Conservation (phyloP, 441 rosid genomes). For the Bruguiera hainesii region DNA sequence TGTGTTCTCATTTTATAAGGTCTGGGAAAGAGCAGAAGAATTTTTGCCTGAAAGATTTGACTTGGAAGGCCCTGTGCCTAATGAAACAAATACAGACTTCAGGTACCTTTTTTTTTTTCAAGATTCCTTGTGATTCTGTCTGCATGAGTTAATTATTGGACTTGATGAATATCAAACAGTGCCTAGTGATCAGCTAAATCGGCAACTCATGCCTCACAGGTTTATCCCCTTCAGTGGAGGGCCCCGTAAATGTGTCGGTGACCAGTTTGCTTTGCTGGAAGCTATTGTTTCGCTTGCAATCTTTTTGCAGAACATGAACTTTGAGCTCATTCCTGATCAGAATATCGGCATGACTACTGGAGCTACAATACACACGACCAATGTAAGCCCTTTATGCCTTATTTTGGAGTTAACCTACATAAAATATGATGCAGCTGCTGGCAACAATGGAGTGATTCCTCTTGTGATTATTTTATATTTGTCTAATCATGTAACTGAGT, state of each 20-base stretch:
- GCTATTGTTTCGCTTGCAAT: conserved; percentile 77
- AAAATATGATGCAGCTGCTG: neutral
- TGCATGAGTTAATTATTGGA: neutral
- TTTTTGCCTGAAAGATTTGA: conserved; percentile 81
- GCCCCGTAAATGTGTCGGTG: conserved; percentile 92
- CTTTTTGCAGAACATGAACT: conserved; percentile 66
- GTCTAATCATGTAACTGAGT: too few relatives aligned
- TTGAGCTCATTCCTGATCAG: conserved; percentile 84
- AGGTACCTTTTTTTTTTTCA: conserved; percentile 36
- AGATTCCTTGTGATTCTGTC: neutral
- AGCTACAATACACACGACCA: conserved; percentile 91
- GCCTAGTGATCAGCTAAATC: conserved; percentile 4
- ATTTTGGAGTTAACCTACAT: neutral
- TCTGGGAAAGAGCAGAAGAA: conserved; percentile 92
- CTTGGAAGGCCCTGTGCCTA: conserved; percentile 72
- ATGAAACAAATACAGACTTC: conserved; percentile 86
- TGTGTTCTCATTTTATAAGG: conserved; percentile 38
- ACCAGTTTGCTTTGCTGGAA: conserved; percentile 88
- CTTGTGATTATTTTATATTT: neutral
- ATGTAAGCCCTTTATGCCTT: conserved; percentile 34
- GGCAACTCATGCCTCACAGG: conserved; percentile 30
- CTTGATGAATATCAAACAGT: neutral
- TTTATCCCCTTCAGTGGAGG: conserved; percentile 95
- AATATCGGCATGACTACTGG: conserved; percentile 89
- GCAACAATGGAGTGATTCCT: neutral